Conservation (phyloP, 495 filamentous ascomycete species). For the Lasiosphaeria hispida region DNA sequence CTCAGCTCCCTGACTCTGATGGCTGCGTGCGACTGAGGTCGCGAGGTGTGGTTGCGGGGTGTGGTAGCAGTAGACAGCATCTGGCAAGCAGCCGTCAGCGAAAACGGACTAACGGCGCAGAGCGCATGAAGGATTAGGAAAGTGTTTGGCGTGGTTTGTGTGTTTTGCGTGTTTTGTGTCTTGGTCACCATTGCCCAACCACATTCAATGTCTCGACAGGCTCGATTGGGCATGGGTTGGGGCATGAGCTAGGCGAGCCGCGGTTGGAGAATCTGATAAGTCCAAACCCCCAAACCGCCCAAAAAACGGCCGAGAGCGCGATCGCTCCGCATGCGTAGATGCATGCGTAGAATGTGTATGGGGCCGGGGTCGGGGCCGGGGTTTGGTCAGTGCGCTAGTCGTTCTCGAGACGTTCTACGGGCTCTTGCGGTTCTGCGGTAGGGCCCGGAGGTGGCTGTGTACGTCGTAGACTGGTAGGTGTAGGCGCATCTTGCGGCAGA, state of each 20-base stretch:
- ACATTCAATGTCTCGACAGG: not conserved
- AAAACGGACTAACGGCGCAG: not conserved
- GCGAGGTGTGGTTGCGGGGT: not conserved
- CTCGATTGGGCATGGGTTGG: slow-evolving; percentile 1
- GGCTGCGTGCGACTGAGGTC: too few relatives aligned
- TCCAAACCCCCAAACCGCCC: not conserved
- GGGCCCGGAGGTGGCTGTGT: slow-evolving; percentile 16
- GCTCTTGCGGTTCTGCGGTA: not conserved
- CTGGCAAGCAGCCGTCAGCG: not conserved
- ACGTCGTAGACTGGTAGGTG: not conserved
- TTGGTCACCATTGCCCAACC: not conserved
- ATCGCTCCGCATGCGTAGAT: too few relatives aligned
- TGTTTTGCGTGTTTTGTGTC: not conserved
- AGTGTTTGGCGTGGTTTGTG: not conserved
- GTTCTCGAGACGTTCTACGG: slow-evolving; percentile 10
- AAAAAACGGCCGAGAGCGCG: too few relatives aligned
- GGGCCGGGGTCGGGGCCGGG: too few relatives aligned
- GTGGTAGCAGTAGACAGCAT: not conserved
- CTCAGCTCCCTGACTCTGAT: not conserved
- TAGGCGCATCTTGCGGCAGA: slow-evolving; percentile 9
- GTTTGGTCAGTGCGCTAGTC: not conserved
- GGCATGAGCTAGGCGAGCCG: too few relatives aligned
- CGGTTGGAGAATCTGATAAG: slow-evolving; percentile 1
- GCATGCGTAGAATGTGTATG: too few relatives aligned
- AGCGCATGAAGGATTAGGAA: too few relatives aligned